These are phyloP conservation scores for Scleroderma citrinum DNA, from an alignment of 768 basidiomycete species.

Conservation along the genomic window DNA sequence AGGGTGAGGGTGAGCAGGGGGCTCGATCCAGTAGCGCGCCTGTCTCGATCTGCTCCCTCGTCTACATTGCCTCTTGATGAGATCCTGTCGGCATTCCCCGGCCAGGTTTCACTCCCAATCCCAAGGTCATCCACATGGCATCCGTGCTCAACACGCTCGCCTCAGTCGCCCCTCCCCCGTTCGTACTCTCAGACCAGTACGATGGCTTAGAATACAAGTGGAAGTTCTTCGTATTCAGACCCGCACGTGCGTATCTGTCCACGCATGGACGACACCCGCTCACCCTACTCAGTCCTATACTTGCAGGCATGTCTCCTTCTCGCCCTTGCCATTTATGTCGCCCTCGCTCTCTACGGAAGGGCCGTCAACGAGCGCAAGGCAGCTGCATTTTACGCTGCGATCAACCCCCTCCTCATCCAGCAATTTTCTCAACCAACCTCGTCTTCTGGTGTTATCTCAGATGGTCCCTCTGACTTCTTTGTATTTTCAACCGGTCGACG, in stretches of 20 bases:
- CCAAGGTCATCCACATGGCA: background rate
- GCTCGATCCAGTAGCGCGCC: background rate
- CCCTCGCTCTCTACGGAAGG: constrained; percentile 55
- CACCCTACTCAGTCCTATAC: constrained; percentile 47
- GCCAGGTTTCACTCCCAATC: background rate
- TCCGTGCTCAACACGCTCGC: constrained; percentile 10
- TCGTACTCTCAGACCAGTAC: constrained; percentile 53
- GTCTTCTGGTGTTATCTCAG: constrained; percentile 47
- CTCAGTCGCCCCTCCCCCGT: constrained; percentile 51
- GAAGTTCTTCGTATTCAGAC: constrained; percentile 75
- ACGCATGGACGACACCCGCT: background rate
- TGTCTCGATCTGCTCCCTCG: constrained; percentile 5
- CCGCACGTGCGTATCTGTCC: constrained; percentile 49
- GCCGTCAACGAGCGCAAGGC: constrained; percentile 53
- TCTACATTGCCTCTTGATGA: background rate
- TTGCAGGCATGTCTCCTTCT: constrained; percentile 54
- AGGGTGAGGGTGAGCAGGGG: background rate
- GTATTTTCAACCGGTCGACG: constrained; percentile 85
- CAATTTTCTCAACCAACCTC: constrained; percentile 69
- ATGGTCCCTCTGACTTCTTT: constrained; percentile 78
- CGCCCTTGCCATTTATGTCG: constrained; percentile 50
- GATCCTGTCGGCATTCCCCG: background rate
- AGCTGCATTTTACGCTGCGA: constrained; percentile 58
- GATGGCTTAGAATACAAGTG: constrained; percentile 70
- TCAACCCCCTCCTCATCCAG: constrained; percentile 49